Percentiles rank a stretch among this genome's conserved stretches.
Evolutionary conservation across 495 filamentous ascomycete species (phyloP).

Genomic region (Beverwykella pulmonaria): DNA sequence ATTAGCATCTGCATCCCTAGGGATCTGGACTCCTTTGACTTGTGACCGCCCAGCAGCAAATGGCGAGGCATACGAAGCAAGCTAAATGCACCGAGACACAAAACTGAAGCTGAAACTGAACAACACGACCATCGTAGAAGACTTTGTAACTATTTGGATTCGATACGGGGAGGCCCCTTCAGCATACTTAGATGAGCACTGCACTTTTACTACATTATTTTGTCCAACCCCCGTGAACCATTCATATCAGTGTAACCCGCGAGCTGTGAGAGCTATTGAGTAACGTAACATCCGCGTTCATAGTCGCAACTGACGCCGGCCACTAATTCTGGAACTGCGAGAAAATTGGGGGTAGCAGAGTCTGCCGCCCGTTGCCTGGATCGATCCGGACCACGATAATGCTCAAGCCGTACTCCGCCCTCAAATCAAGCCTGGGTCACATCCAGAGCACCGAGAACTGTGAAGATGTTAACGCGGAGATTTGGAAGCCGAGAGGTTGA

Average conservation of each 20-base stretch:
- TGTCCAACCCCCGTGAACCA: background rate
- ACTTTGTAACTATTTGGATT: background rate
- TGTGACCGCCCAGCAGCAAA: background rate
- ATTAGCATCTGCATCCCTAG: background rate
- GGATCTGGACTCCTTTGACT: background rate
- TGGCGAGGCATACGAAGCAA: background rate
- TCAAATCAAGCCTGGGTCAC: conserved; percentile 27
- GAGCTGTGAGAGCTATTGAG: background rate
- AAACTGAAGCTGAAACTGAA: background rate
- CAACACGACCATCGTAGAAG: background rate
- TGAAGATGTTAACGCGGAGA: background rate
- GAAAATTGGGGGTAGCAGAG: background rate
- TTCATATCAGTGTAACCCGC: background rate
- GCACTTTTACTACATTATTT: background rate
- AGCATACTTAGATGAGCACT: background rate
- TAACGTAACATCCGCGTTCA: background rate
- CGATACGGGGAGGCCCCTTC: background rate
- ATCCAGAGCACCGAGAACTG: conserved; percentile 37
- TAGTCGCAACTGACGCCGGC: background rate
- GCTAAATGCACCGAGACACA: background rate
- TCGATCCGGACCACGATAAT: conserved; percentile 26
- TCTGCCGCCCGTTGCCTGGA: background rate
- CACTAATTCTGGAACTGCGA: background rate
- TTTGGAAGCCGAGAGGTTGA: too few relatives aligned
- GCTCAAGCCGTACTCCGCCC: background rate